phyloP scores from a whole-genome alignment of 768 basidiomycete genomes.

The Psilocybe cyanescens region DNA sequence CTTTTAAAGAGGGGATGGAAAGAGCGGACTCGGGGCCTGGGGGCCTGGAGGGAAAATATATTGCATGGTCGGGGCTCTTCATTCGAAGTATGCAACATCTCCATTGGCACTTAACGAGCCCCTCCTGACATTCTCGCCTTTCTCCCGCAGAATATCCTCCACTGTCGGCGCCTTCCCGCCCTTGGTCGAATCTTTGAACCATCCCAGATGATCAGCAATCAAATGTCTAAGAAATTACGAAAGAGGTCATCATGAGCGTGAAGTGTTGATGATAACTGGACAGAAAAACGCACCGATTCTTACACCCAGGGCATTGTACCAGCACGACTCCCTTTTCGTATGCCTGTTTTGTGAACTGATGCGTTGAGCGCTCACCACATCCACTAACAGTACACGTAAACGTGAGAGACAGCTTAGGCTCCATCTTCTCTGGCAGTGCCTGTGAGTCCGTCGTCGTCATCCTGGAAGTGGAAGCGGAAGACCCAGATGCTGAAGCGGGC shows the following conservation, averaged over 20 bases:
- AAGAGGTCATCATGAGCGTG: conserved; percentile 4
- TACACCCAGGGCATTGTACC: conserved; percentile 89
- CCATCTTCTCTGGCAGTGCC: conserved; percentile 42
- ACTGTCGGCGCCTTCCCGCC: conserved; percentile 77
- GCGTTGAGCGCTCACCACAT: conserved; percentile 80
- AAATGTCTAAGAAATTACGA: conserved; percentile 58
- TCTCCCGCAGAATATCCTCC: conserved; percentile 78
- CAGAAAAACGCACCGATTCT: conserved; percentile 66
- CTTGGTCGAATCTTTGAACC: conserved; percentile 86
- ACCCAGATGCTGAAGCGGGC: conserved; percentile 4
- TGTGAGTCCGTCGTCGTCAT: conserved; percentile 27
- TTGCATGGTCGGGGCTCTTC: neutral
- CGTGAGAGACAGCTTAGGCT: conserved; percentile 73
- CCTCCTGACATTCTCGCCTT: conserved; percentile 74
- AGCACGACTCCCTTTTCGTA: conserved; percentile 92
- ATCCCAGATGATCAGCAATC: conserved; percentile 89
- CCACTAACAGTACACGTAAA: conserved; percentile 84
- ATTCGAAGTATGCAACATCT: conserved; percentile 57
- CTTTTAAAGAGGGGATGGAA: neutral
- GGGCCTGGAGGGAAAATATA: too few species aligned
- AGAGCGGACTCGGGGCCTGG: neutral
- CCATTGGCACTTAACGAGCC: conserved; percentile 53
- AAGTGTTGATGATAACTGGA: neutral
- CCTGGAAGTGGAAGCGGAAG: conserved; percentile 15
- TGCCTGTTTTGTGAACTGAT: conserved; percentile 82